Evolutionary conservation across 345 rosid genomes (phyloP), one percentile per base, ranked within the genome.

Genomic region (Gossypium stocksii): DNA sequence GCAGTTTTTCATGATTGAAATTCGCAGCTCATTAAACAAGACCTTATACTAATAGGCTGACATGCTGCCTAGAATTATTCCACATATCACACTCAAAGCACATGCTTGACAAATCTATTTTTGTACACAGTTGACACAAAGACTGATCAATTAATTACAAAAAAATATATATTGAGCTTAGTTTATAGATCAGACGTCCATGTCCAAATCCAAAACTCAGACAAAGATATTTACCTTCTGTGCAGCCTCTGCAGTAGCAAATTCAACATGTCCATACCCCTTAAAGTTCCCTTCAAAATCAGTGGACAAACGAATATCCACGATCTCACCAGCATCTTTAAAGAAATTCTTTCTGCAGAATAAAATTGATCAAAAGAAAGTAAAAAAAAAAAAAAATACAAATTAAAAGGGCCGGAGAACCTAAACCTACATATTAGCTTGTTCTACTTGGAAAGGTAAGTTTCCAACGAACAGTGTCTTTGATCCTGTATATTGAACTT

Each of bases 181-280:
- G 41, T 60, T 34, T 34, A 13, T 13, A 45, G 12, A 45, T 7
- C 29, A 22, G 13, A 58, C 88, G 34, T 13, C 4, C 38, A 22
- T 34, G 41, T 34, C 41, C 49, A 45, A 91, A 66, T 66, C 71
- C 54, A 46, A 23, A 22, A 22, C 46, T 2, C 15, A 67, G 7
- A 48, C 7, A 2, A 45, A 66, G 25, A 65, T 94, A 23, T 15
- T 57, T 23, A 83, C 99, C 89, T 91, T 91, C n/a, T 68, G 77
- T 22, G 97, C 99, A 3, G 12, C 93, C 75, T 93, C 97, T 45
- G 72, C 75, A 0, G 94, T 71, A 23, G 90, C 80, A 82, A 95
- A 95, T 78, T 95, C 97, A 79, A 95, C 97, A 75, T 93, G 97
- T 16, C 94, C 94, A 76, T 62, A 93, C 0, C 99, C 99, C 83